Evolutionary conservation across 148 eudicot species (phyloP), one percentile per base, ranked within the genome.

Genomic region (Mesembryanthemum crystallinum): DNA sequence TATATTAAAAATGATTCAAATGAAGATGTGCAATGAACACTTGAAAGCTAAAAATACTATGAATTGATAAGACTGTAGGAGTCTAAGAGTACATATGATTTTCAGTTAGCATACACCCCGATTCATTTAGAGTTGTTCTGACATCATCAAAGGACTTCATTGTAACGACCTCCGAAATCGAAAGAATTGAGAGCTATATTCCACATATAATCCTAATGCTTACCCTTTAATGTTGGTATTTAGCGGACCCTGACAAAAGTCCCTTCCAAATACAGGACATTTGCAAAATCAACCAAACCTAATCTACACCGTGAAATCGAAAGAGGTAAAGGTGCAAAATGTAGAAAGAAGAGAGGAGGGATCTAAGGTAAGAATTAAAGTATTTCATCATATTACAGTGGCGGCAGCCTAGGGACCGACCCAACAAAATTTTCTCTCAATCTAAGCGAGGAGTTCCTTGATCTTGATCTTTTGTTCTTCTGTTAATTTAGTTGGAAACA

Each of bases 391-490:
- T 79, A 79, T 76, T 85, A 82, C 82, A 81, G 17, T 45, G 72
- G 64, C 43, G 24, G 14, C 64, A 42, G 30, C 8, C 27, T 23
- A 45, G 49, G 64, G 64, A 27, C 13, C 24, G 43, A 61, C 73
- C n/a, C n/a, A n/a, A n/a, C n/a, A n/a, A 67, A 80, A 74, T 59
- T 52, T 65, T 76, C 37, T 24, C 28, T 42, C 21, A 43, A 47
- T 72, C 80, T 86, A 92, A 76, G 84, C 84, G 29, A 95, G 93
- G 58, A 84, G 71, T 81, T 86, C 90, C 82, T 87, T 88, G 72
- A 92, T 88, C 83, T 92, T 89, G 64, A 70, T 75, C 86, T 95
- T 95, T 82, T 95, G 97, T 43, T 89, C 98, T 35, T 90, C 86
- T 62, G 92, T 88, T 74, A 95, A 79, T 52, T 98, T 89, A 49